phyloP scores from a whole-genome alignment of 1,284 basidiomycete genomes.

The Sporisorium graminicola region DNA sequence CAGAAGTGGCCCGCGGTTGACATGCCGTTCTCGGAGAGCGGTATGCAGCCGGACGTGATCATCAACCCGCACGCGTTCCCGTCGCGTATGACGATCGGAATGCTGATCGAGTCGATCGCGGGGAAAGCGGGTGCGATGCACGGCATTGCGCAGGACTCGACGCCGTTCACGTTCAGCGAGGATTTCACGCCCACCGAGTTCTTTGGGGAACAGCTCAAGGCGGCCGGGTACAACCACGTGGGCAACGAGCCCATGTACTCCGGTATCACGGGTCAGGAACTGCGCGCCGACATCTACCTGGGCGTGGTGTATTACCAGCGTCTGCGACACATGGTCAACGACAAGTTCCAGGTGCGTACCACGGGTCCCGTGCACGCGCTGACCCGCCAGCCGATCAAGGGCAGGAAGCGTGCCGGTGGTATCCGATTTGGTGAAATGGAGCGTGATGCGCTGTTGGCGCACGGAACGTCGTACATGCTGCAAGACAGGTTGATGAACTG shows the following conservation, averaged over 20 bases:
- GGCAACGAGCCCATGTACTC: conserved; percentile 99
- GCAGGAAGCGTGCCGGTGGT: conserved; percentile 96
- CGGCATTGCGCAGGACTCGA: conserved; percentile 96
- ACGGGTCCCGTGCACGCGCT: conserved; percentile 96
- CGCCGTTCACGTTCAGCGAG: conserved; percentile 84
- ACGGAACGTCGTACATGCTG: conserved; percentile 96
- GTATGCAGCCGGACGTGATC: conserved; percentile 98
- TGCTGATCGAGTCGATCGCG: conserved; percentile 99
- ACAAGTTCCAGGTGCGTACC: conserved; percentile 99
- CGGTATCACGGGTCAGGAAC: conserved; percentile 97
- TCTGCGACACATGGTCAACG: conserved; percentile 98
- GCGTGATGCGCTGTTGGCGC: conserved; percentile 96
- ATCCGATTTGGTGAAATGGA: conserved; percentile 99
- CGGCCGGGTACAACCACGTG: conserved; percentile 97
- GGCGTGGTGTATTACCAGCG: conserved; percentile 99
- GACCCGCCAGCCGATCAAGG: conserved; percentile 98
- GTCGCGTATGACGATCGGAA: conserved; percentile 99
- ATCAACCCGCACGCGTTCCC: conserved; percentile 99
- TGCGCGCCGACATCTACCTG: conserved; percentile 97
- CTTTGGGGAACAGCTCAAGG: conserved; percentile 93
- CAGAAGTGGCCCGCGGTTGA: conserved; percentile 98
- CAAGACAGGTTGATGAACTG: conserved; percentile 99
- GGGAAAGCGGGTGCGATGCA: conserved; percentile 99
- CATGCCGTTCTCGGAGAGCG: conserved; percentile 99
- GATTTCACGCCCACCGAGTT: conserved; percentile 95